Base-by-base conservation (phyloP, 768 basidiomycete species). In the Phanerochaete sordida region DNA sequence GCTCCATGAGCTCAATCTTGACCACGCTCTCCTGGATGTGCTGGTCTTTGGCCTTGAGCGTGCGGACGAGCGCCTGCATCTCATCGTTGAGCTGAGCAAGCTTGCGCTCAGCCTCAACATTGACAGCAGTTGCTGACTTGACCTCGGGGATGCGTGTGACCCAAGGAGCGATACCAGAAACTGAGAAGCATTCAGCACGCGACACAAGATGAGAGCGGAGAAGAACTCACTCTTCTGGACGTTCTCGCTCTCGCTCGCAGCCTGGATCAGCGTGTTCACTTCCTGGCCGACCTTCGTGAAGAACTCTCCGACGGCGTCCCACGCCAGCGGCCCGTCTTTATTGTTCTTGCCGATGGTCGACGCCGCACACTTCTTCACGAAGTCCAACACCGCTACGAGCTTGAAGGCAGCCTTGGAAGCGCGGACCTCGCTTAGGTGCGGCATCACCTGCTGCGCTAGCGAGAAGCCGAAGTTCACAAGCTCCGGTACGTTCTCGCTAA, bases 1-100 rank as follows among this genome's bases (percentile, higher is more conserved):
- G 86, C 70, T 97, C 95, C 85, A 98, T 91, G 15, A 95, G 81
- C 71, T 98, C 93, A 58, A 98, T 93, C 79, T 95, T 98, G 57
- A 98, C 95, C 2, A 79, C 77, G 4, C 87, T 79, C 69, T 98
- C 97, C 72, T 98, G 94, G 35, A 93, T 86, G 26, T 74, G 81
- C 78, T 97, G 94, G 62, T 98, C 97, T 75, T 92, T 87, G n/a
- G 84, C 75, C 70, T 90, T 91, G 69, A 98, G 80, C 52, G 82
- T 91, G 30, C 95, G 87, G 28, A 88, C 82, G 43, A 98, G 84
- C 8, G 88, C 88, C 68, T 93, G 90, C 65, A 97, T 84, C 73
- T 98, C 93, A 63, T 97, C 95, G 62, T 87, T 90, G 24, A 97
- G 81, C 62, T 91, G 88, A 2, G 83, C 77, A 7, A 94, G 87